phyloP scores from a whole-genome alignment of 768 basidiomycete species.

The Tylopilus intermedius region DNA sequence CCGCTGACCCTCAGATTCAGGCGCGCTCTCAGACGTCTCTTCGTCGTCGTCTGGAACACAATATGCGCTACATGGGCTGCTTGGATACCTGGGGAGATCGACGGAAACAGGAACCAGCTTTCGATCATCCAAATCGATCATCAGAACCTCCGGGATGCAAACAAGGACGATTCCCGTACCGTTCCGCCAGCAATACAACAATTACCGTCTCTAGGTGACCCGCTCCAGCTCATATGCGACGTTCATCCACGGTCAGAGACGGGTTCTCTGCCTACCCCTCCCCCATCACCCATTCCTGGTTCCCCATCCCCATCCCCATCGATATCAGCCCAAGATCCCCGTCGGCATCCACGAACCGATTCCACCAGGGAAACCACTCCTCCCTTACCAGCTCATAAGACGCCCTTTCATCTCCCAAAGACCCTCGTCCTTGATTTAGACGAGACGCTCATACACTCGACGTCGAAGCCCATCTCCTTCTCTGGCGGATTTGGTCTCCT shows the following conservation, averaged over 20 bases:
- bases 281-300: slow-evolving; percentile 18
- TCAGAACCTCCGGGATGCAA: slow-evolving; percentile 6
- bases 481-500: slow-evolving; percentile 55
- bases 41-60: slow-evolving; percentile 67
- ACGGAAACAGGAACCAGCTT: slow-evolving; percentile 10
- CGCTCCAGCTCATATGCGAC: slow-evolving; percentile 5
- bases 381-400: slow-evolving; percentile 45
- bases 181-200: slow-evolving; percentile 18
- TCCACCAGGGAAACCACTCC: slow-evolving; percentile 47
- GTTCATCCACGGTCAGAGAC: slow-evolving; percentile 13
- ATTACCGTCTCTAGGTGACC: slow-evolving; percentile 17
- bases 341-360: slow-evolving; percentile 17
- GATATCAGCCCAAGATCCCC: slow-evolving; percentile 9
- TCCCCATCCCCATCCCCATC: slow-evolving; percentile 9
- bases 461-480: slow-evolving; percentile 66
- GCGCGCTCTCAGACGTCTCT: slow-evolving; percentile 51
- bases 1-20: slow-evolving; percentile 36
- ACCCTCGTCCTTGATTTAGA: slow-evolving; percentile 96
- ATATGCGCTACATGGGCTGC: slow-evolving; percentile 61
- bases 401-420: slow-evolving; percentile 80
- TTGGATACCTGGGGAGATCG: slow-evolving; percentile 25
- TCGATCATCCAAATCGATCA: slow-evolving; percentile 4
- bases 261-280: slow-evolving; percentile 22
- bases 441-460: slow-evolving; percentile 97
- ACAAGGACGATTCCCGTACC: slow-evolving; percentile 14